phyloP scores from a whole-genome alignment of 345 rosid species.

The Gossypium turneri region DNA sequence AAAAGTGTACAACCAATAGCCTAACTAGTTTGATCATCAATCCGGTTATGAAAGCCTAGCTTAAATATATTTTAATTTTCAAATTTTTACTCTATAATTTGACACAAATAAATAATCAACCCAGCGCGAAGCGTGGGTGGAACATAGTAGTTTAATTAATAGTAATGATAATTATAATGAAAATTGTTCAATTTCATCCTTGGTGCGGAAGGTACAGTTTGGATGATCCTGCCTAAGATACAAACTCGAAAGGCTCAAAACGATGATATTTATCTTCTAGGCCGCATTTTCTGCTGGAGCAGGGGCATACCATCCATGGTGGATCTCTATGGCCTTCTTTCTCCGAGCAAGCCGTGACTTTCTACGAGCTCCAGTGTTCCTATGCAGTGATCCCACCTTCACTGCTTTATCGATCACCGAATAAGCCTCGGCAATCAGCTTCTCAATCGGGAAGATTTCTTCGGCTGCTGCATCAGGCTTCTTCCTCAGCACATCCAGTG shows the following conservation, averaged over 20 bases:
- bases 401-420: slow-evolving; percentile 84
- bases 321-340: slow-evolving; percentile 81
- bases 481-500: slow-evolving; percentile 67
- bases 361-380: slow-evolving; percentile 77
- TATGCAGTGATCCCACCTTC: slow-evolving; percentile 63
- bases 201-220: neutral
- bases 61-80: too few relatives aligned
- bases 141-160: too few relatives aligned
- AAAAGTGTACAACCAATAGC: too few relatives aligned
- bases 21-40: too few relatives aligned
- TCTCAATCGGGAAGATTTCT: slow-evolving; percentile 67
- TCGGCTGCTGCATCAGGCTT: slow-evolving; percentile 73
- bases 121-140: too few relatives aligned
- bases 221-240: slow-evolving; percentile 1
- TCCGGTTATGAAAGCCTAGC: too few relatives aligned
- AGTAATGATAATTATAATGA: too few relatives aligned
- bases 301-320: slow-evolving; percentile 88
- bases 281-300: slow-evolving; percentile 29
- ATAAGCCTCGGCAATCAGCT: slow-evolving; percentile 82
- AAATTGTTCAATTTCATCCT: too few relatives aligned
- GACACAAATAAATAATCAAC: too few relatives aligned
- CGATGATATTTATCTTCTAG: slow-evolving; percentile 13
- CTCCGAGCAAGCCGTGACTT: slow-evolving; percentile 90
- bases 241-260: slow-evolving; percentile 6
- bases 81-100: too few relatives aligned